phyloP scores from a whole-genome alignment of 202 grass and related monocot species.

The Bolboschoenoplectus hybrid region DNA sequence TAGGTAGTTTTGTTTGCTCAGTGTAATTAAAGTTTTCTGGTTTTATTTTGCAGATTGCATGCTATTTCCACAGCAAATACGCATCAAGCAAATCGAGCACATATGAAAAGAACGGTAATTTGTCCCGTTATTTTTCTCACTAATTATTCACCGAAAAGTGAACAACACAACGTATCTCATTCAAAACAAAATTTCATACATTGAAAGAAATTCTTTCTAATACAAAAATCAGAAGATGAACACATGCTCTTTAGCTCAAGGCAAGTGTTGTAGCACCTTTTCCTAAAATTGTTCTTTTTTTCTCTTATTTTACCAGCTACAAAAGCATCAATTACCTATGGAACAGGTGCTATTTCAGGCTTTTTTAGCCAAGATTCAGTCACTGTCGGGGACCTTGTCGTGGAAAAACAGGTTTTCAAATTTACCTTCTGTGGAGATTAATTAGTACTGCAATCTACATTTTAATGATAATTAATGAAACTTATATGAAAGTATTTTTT shows the following conservation, averaged over 20 bases:
- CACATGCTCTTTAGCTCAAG: too few relatives aligned
- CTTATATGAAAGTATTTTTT: neutral
- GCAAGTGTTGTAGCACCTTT: neutral
- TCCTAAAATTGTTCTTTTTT: slow-evolving; percentile 24
- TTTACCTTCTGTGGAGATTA: slow-evolving; percentile 17
- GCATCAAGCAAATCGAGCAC: slow-evolving; percentile 65
- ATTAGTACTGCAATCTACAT: neutral
- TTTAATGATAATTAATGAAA: neutral
- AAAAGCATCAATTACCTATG: slow-evolving; percentile 77
- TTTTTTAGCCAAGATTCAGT: slow-evolving; percentile 78
- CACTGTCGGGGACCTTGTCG: slow-evolving; percentile 68
- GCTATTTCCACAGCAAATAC: slow-evolving; percentile 78
- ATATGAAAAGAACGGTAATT: slow-evolving; percentile 74
- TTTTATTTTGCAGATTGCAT: slow-evolving; percentile 62
- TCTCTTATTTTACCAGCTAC: slow-evolving; percentile 57
- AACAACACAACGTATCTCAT: neutral
- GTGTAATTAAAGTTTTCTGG: neutral
- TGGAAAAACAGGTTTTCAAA: slow-evolving; percentile 71
- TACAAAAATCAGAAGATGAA: too few relatives aligned
- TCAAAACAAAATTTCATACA: neutral
- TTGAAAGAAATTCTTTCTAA: too few relatives aligned
- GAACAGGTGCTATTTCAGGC: slow-evolving; percentile 80
- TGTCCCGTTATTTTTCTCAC: slow-evolving; percentile 29
- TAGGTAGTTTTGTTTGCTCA: neutral
- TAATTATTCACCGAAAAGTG: neutral